Percentiles rank a stretch among this genome's conserved stretches.
Conservation (phyloP, 139 green algal genomes). For the Chlorella sp. region DNA sequence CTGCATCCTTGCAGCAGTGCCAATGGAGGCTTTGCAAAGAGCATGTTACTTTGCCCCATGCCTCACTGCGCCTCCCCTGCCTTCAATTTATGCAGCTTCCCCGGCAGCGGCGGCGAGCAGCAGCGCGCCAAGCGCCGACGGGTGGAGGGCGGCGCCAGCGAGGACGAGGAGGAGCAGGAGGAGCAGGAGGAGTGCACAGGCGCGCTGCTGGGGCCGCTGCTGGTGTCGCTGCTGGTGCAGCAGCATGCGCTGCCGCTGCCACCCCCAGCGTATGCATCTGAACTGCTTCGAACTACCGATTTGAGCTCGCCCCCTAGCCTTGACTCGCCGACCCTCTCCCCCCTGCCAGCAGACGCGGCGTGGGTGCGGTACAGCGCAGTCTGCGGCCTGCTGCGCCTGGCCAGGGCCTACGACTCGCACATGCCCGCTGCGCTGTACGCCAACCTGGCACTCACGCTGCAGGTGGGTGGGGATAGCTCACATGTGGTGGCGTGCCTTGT, state of each 20-base stretch:
- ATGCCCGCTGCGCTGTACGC: constrained; percentile 53
- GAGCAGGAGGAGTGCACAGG: constrained; percentile 14
- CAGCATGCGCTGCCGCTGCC: no score
- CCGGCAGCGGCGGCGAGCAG: neutral
- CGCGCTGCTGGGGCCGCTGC: neutral
- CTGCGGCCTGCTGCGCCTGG: constrained; percentile 67
- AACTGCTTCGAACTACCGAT: no score
- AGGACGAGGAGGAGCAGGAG: neutral
- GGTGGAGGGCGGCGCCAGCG: neutral
- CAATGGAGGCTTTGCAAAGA: neutral
- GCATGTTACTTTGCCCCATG: neutral
- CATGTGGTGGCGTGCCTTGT: neutral
- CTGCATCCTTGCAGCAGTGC: neutral
- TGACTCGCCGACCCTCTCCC: neutral
- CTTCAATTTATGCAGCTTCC: neutral
- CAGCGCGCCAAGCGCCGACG: constrained; percentile 12
- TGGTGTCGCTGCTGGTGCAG: no score
- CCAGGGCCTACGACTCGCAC: constrained; percentile 56
- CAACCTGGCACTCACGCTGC: constrained; percentile 59
- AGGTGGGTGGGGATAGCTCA: neutral
- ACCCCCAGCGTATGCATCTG: no score
- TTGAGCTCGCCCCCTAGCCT: no score
- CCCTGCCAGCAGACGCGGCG: constrained; percentile 35
- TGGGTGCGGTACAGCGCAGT: constrained; percentile 63
- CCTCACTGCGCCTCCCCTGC: neutral